These are phyloP conservation scores for Gaeumannomyces tritici DNA, from an alignment of 2,329 filamentous ascomycete species.

Conservation along the genomic window DNA sequence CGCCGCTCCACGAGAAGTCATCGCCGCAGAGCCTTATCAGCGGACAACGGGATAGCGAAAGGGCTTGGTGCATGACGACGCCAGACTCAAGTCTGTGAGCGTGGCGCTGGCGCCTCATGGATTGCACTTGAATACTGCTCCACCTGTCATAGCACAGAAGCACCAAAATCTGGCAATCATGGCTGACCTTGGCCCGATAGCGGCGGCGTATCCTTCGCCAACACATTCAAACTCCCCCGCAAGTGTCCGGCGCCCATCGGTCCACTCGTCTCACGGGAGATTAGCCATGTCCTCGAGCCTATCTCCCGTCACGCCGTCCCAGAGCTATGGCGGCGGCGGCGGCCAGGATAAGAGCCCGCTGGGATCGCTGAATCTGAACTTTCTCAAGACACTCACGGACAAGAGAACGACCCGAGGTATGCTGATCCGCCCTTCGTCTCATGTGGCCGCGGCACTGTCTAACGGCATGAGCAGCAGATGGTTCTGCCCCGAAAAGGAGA, in stretches of 20 bases:
- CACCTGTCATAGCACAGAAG: background rate
- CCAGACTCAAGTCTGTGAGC: background rate
- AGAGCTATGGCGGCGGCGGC: constrained; percentile 12
- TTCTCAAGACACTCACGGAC: constrained; percentile 59
- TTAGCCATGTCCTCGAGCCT: constrained; percentile 36
- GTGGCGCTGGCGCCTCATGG: background rate
- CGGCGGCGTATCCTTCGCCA: constrained; percentile 25
- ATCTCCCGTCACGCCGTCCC: constrained; percentile 28
- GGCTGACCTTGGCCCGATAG: constrained; percentile 25
- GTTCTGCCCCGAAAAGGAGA: constrained; percentile 62
- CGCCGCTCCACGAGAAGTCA: background rate
- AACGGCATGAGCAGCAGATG: background rate
- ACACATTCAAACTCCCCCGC: constrained; percentile 21
- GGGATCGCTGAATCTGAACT: constrained; percentile 42
- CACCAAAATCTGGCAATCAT: constrained; percentile 7
- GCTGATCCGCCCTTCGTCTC: background rate
- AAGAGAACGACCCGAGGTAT: constrained; percentile 72
- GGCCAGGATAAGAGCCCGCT: constrained; percentile 27
- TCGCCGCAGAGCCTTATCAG: background rate
- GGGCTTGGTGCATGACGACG: background rate
- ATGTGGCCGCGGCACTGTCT: background rate
- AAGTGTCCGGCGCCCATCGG: constrained; percentile 17
- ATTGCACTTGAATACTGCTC: background rate
- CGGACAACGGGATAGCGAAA: background rate
- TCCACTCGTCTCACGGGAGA: constrained; percentile 22